Base-by-base conservation (phyloP, 169 alveolate species). In the Eimeria nieschulzi region DNA sequence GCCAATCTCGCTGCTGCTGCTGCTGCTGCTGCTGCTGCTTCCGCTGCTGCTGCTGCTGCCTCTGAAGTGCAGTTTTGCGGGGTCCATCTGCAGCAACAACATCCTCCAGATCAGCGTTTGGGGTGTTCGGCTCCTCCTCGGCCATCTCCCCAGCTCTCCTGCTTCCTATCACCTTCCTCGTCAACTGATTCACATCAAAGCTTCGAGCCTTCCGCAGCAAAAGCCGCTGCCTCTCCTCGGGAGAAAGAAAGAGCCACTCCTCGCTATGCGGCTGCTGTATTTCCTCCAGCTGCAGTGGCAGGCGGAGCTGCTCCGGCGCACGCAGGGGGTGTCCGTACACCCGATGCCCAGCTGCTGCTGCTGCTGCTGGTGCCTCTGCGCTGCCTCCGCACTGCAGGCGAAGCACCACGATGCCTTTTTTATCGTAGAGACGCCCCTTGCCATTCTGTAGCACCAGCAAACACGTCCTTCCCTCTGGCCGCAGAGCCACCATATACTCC, bases 381-480 rank as follows among this genome's bases (percentile, higher is more conserved):
- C 56, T 54, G 55, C 71, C 56, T 68, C 86, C 53, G 86, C 86
- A 78, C 71, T 55, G 86, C 86, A 78, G 54, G 33, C 86, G 86
- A 55, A 78, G 25, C 53, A 78, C 56, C 55, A 54, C 72, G 55
- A 51, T 7, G 51, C 86, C 86, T 6, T 53, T 78, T 71, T 78
- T 78, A 7, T 55, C 86, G 21, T 39, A 19, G 55, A 78, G 23
- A 23, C 23, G 55, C 21, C 86, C 86, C 7, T 71, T 68, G 13
- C 86, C 86, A 17, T 63, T 63, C 72, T 61, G 86, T 55, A 78
- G 23, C 86, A 78, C 53, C 54, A 78, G 71, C 72, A 78, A 78
- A 23, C 86, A 78, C 23, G 72, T 78, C 55, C 71, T 68, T n/a
- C 86, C 86, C 86, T 78, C 86, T 39, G 86, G 86, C n/a, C 86